Base-by-base conservation (phyloP, 805 yeast species). In the Ogataea henricii region DNA sequence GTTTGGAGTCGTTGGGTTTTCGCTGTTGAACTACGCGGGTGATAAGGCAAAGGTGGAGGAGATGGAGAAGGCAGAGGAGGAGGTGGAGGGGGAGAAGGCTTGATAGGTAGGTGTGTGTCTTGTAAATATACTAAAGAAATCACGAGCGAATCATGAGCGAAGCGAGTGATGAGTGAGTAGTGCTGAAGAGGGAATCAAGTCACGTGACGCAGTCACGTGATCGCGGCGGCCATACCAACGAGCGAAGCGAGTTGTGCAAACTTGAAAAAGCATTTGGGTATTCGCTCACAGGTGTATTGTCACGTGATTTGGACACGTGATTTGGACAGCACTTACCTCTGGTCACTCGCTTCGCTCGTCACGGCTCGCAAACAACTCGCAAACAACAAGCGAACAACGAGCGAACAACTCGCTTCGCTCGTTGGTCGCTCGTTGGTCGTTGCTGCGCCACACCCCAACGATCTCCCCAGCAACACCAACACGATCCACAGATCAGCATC, bases 1-100 rank as follows among this genome's bases (percentile, higher is more conserved):
- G 34, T 69, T 69, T 46, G 59, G 58, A 10, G 71, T 65, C 12
- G 40, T 65, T 13, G 72, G 72, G 13, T 64, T 69, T 42, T 58
- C 69, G 6, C 20, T 65, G 22, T 32, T 66, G 32, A 67, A 66
- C 34, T 66, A 68, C 43, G 53, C 64, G n/a, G 49, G 45, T 18
- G 71, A 68, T 44, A 55, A 63, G 40, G 59, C 62, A 25, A 49
- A 43, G 20, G 35, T 52, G 18, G 49, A 45, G 2, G 51, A 54
- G 29, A 17, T 59, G 20, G 55, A 39, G 16, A 16, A 40, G 39
- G 16, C 34, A 22, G 17, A 20, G 9, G 40, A 5, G 6, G 18
- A 39, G 18, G 34, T 27, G 34, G 30, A 27, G 30, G 4, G 30
- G n/a, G n/a, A 27, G 5, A 14, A 27, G 30, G 14, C 13, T 4